Evolutionary conservation across 1,139 yeast genomes (phyloP), one percentile per base, ranked within the genome.

Genomic region (Suhomyces taliae): DNA sequence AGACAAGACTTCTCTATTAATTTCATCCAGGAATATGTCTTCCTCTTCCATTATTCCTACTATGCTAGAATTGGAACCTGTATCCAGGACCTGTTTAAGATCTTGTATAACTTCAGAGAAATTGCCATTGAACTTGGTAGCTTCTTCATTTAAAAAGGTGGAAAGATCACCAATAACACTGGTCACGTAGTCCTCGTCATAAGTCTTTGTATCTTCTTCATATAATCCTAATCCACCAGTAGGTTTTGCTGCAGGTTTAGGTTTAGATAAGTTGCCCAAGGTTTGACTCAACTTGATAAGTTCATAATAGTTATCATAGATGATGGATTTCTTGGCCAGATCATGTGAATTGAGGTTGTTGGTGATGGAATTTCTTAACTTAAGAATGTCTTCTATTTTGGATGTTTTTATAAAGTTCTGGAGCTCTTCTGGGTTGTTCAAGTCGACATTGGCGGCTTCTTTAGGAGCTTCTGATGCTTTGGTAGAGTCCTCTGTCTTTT

Each of bases 221-320:
- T 47, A 45, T n/a, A 52, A 46, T 10, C 54, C 56, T 10, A 54
- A 45, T 5, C 54, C 56, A 8, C 24, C 12, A 8, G 36, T 11
- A 4, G 19, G 29, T 31, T 38, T 44, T 6, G 41, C 38, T 11
- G 51, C 41, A 5, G 52, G 48, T 14, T 48, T 52, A 0, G 69
- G 62, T 15, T 52, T 55, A n/a, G 70, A 58, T 11, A 71, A 52
- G 27, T 63, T 64, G 12, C 59, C 61, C 46, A 75, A 61, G 1
- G 74, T 69, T 39, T 73, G 66, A 46, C 70, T 73, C 45, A 75
- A 60, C 48, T 72, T 73, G 51, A 75, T 75, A 47, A 75, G 58
- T 46, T 75, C 79, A 49, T 72, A 71, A 60, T 75, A 75, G 53
- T 75, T 74, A 49, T 74, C 76, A 54, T 75, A 75, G 11, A 75